Evolutionary conservation across 2,329 filamentous ascomycete genomes (phyloP), one percentile per base, ranked within the genome.

Genomic region (Rachicladosporium sp.): DNA sequence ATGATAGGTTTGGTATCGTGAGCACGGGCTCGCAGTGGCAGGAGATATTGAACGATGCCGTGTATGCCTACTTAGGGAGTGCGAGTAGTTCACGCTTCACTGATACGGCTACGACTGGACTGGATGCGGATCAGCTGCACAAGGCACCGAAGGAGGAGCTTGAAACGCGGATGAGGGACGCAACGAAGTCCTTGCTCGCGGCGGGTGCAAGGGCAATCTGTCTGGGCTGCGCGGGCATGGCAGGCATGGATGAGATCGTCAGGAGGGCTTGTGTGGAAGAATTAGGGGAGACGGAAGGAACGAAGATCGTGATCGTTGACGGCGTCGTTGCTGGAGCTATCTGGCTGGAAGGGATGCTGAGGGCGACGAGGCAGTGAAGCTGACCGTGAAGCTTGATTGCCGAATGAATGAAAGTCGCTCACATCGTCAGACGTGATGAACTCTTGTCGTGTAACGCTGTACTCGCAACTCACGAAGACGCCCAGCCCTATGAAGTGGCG

Each of bases 141-240:
- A 73, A 73, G 48, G 72, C 74, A 1, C 68, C 77, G 0, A 69
- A 71, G 0, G 74, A 75, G 6, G 69, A 82, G 44, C 76, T 95
- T 30, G 66, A 68, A 30, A 57, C 58, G 43, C 78, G 75, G 52
- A 75, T 95, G 55, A 77, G 70, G 48, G 70, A 75, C 10, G 86
- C 87, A 0, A 82, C 84, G 0, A 74, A 70, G 56, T 66, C 70
- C 37, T 63, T 94, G 19, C 61, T 93, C 21, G 57, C 40, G 6
- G 38, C 41, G 7, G 49, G 50, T 13, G 40, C 36, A 4, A 43
- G 42, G 29, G 82, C 78, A 15, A 74, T 95, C 6, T 82, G 85
- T 53, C 72, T 95, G 66, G 88, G 88, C 0, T 95, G 88, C 58
- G 88, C 84, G 2, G 88, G 87, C 0, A 94, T 95, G 88, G 79